These are phyloP conservation scores for Funneliformis geosporum DNA, from an alignment of 192 early-diverging fungal genomes.

Conservation along the genomic window DNA sequence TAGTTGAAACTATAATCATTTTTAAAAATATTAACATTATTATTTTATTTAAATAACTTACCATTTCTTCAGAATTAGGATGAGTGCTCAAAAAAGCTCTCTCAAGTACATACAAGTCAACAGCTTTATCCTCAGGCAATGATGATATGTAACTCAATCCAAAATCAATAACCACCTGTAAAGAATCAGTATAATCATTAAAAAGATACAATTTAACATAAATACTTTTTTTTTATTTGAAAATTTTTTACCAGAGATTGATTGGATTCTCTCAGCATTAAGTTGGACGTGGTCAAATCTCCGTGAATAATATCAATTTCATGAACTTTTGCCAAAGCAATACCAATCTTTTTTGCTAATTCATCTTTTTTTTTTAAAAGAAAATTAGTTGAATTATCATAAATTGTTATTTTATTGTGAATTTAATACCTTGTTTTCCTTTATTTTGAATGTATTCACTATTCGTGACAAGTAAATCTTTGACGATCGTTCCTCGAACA, in stretches of 20 bases:
- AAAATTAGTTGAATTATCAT: background rate
- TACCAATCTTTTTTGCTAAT: slow-evolving; percentile 60
- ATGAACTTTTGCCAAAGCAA: slow-evolving; percentile 79
- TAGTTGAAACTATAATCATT: no score
- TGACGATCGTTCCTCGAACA: slow-evolving; percentile 76
- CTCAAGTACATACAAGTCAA: slow-evolving; percentile 99
- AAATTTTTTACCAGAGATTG: slow-evolving; percentile 49
- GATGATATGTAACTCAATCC: slow-evolving; percentile 86
- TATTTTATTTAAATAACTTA: slow-evolving; percentile 36
- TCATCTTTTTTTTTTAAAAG: slow-evolving; percentile 25
- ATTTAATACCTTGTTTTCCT: background rate
- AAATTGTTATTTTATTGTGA: background rate
- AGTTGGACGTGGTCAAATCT: slow-evolving; percentile 95
- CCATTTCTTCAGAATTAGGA: slow-evolving; percentile 77
- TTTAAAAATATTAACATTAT: background rate
- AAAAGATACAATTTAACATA: no score
- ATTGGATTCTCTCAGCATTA: slow-evolving; percentile 65
- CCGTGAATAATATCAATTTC: slow-evolving; percentile 88
- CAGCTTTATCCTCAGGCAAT: slow-evolving; percentile 93
- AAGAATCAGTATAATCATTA: background rate
- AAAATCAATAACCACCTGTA: slow-evolving; percentile 88
- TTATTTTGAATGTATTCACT: slow-evolving; percentile 11
- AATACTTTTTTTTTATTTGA: background rate
- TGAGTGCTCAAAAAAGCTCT: slow-evolving; percentile 91
- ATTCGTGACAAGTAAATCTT: slow-evolving; percentile 60